Percentiles rank a stretch among this genome's conserved stretches.
Evolutionary conservation across 495 filamentous ascomycete species (phyloP).

Genomic region (Filosporella fistucella): DNA sequence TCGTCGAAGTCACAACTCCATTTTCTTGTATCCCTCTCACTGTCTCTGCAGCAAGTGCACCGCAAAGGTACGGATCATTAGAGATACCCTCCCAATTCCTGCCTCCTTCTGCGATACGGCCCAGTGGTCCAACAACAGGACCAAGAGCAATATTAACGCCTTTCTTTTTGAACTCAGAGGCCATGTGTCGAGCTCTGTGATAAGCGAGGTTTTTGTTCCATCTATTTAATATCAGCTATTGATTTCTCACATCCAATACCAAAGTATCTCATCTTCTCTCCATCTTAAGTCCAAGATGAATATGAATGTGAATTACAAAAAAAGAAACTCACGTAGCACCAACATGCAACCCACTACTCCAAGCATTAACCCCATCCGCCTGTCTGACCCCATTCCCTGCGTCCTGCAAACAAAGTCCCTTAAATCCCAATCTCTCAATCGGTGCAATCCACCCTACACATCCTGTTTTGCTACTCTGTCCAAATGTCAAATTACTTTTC

Average conservation of each 20-base stretch:
- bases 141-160: slow-evolving; percentile 67
- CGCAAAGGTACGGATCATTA: slow-evolving; percentile 25
- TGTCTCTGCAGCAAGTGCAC: slow-evolving; percentile 37
- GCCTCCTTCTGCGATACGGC: slow-evolving; percentile 43
- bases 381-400: slow-evolving; percentile 54
- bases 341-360: slow-evolving; percentile 29
- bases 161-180: slow-evolving; percentile 50
- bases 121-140: slow-evolving; percentile 55
- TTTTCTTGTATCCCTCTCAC: slow-evolving; percentile 42
- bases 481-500: slow-evolving; percentile 30
- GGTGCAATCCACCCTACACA: slow-evolving; percentile 13
- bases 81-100: slow-evolving; percentile 52
- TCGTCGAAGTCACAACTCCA: slow-evolving; percentile 49
- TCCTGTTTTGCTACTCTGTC: neutral
- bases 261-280: no score
- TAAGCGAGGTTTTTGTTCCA: slow-evolving; percentile 51
- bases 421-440: slow-evolving; percentile 48
- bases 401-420: slow-evolving; percentile 58
- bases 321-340: slow-evolving; percentile 34
- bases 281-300: no score
- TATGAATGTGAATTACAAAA: no score
- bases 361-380: slow-evolving; percentile 53
- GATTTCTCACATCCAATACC: neutral
- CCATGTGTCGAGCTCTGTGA: slow-evolving; percentile 45
- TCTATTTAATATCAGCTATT: slow-evolving; percentile 18